Evolutionary conservation across 306 rosid species (phyloP).

Genomic region (Ziziphus jujuba): DNA sequence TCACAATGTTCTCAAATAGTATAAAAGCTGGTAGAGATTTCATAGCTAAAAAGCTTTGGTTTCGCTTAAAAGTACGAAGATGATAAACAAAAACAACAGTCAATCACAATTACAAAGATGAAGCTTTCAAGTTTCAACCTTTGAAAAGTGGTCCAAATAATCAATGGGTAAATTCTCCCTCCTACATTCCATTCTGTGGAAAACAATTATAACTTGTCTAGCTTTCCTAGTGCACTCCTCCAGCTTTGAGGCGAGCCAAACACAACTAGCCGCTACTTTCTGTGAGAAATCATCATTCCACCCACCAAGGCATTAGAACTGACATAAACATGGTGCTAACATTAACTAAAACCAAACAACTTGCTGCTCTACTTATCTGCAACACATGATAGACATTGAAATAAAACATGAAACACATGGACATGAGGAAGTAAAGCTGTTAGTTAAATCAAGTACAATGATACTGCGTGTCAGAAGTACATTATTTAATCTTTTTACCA

Average conservation of each 20-base stretch:
- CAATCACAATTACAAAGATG: neutral
- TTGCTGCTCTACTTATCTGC: neutral
- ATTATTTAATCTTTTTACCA: neutral
- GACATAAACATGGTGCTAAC: neutral
- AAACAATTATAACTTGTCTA: constrained; percentile 84
- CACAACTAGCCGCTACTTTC: constrained; percentile 97
- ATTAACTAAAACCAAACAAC: neutral
- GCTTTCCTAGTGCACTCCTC: constrained; percentile 92
- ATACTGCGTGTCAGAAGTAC: neutral
- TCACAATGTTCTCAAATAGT: neutral
- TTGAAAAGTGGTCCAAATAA: constrained; percentile 74
- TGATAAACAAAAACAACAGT: neutral
- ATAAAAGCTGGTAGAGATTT: neutral
- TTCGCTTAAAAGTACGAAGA: neutral
- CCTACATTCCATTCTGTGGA: constrained; percentile 95
- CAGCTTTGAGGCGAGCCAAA: constrained; percentile 96
- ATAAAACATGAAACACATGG: neutral
- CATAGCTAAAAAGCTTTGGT: neutral
- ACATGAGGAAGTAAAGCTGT: neutral
- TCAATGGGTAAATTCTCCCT: constrained; percentile 81
- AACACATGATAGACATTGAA: neutral
- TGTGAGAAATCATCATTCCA: constrained; percentile 29
- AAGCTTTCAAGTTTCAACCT: constrained; percentile 45
- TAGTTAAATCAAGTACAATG: neutral
- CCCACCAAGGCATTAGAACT: neutral